Percentiles rank a stretch among this genome's conserved stretches.
Evolutionary conservation across 1,284 basidiomycete genomes (phyloP).

Genomic region (Calocybe gambosa): DNA sequence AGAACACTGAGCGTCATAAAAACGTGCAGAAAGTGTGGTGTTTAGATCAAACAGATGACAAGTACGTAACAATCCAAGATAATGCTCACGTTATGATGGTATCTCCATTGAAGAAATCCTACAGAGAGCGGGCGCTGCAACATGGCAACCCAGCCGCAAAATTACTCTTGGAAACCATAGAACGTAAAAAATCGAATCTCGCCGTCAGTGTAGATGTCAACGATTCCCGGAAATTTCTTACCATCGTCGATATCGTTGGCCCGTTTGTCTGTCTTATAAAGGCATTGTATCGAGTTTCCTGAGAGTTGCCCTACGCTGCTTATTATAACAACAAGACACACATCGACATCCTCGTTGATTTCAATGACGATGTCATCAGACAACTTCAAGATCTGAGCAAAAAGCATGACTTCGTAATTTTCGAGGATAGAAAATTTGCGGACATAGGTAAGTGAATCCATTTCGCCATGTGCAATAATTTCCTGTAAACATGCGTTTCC

Average conservation of each 20-base stretch:
- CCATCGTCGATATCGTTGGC: constrained; percentile 85
- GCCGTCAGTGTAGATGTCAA: constrained; percentile 96
- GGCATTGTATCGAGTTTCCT: constrained; percentile 38
- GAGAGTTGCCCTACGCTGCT: constrained; percentile 13
- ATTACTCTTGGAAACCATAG: constrained; percentile 77
- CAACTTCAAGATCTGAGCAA: constrained; percentile 66
- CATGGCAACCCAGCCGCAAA: constrained; percentile 74
- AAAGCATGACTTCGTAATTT: constrained; percentile 93
- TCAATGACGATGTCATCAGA: constrained; percentile 69
- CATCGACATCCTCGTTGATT: constrained; percentile 94
- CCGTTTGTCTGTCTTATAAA: constrained; percentile 92
- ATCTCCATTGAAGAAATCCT: constrained; percentile 43
- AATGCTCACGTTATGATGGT: constrained; percentile 29
- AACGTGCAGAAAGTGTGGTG: neutral
- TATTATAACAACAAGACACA: constrained; percentile 70
- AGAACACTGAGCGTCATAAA: constrained; percentile 30
- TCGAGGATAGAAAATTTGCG: constrained; percentile 98
- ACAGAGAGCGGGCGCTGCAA: constrained; percentile 55
- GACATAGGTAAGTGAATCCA: constrained; percentile 80
- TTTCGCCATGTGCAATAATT: neutral
- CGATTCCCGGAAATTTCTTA: constrained; percentile 73
- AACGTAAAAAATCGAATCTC: constrained; percentile 86
- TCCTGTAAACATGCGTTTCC: neutral
- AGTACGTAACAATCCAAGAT: constrained; percentile 13
- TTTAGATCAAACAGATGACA: neutral